Conservation (phyloP, 176 grass and related monocot genomes). For the Aechmea fasciata region DNA sequence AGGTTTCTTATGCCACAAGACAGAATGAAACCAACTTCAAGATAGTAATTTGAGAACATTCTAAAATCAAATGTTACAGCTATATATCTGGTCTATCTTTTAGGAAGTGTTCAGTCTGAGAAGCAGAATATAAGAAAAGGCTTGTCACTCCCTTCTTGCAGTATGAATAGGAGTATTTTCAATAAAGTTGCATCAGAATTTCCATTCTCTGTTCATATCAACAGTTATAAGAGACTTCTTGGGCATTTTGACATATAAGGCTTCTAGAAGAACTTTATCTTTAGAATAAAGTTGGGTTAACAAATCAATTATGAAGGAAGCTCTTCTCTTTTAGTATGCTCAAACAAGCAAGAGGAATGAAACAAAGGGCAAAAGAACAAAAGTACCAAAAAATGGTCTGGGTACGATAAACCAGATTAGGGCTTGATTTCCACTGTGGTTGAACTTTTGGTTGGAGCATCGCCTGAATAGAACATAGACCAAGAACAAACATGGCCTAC, state of each 20-base stretch:
- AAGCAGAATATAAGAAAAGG: not conserved
- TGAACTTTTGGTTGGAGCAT: too few relatives aligned
- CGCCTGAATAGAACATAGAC: too few relatives aligned
- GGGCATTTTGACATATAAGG: not conserved
- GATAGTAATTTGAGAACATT: not conserved
- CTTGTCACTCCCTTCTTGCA: not conserved
- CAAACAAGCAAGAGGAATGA: not conserved
- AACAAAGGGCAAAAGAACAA: not conserved
- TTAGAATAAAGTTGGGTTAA: not conserved
- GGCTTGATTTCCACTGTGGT: too few relatives aligned
- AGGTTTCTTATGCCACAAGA: not conserved
- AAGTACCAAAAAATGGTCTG: not conserved
- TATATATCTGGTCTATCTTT: not conserved
- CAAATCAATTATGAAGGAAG: not conserved
- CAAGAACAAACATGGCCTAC: too few relatives aligned
- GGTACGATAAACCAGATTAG: too few relatives aligned
- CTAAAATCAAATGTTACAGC: not conserved
- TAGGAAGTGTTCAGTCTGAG: not conserved
- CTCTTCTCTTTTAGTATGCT: not conserved
- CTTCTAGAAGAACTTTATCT: not conserved
- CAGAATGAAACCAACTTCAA: not conserved
- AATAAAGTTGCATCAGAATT: not conserved
- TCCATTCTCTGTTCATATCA: not conserved
- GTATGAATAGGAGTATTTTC: not conserved
- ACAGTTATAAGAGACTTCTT: not conserved